phyloP scores from a whole-genome alignment of 2,329 filamentous ascomycete species.

The Epichloe sp. region DNA sequence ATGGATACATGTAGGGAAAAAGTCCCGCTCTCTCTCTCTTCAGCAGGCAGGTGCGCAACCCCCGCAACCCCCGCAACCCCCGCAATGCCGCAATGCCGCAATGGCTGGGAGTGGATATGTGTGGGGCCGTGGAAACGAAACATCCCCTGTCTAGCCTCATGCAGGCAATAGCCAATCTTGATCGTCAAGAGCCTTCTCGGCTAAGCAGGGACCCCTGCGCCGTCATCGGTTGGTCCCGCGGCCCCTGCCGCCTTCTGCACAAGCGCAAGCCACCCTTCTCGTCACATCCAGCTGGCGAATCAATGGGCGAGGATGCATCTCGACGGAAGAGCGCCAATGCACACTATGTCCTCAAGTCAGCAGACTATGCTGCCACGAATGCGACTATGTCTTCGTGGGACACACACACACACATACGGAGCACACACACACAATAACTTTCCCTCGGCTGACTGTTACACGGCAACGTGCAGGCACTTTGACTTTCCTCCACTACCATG shows the following conservation, averaged over 20 bases:
- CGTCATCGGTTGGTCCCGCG: slow-evolving; percentile 33
- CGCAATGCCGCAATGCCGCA: too few species aligned
- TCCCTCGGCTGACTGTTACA: neutral
- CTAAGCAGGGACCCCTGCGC: slow-evolving; percentile 16
- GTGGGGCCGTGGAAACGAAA: neutral
- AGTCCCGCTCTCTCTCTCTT: too few species aligned
- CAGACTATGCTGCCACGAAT: slow-evolving; percentile 3
- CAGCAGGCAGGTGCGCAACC: too few species aligned
- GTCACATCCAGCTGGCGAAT: slow-evolving; percentile 26
- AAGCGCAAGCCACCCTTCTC: slow-evolving; percentile 21
- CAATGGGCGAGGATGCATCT: neutral
- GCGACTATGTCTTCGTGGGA: neutral
- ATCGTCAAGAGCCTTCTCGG: slow-evolving; percentile 17
- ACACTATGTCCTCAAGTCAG: neutral
- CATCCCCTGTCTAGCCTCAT: slow-evolving; percentile 13
- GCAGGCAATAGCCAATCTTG: slow-evolving; percentile 28
- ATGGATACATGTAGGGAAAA: too few species aligned
- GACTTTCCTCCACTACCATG: too few species aligned
- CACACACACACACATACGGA: too few species aligned
- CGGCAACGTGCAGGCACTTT: neutral
- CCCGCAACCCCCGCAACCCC: too few species aligned
- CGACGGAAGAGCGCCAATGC: slow-evolving; percentile 1
- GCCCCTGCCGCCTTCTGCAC: slow-evolving; percentile 32
- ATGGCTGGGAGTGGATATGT: neutral
- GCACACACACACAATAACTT: neutral